These are phyloP conservation scores for Mycena pura DNA, from an alignment of 768 basidiomycete genomes.

Conservation along the genomic window DNA sequence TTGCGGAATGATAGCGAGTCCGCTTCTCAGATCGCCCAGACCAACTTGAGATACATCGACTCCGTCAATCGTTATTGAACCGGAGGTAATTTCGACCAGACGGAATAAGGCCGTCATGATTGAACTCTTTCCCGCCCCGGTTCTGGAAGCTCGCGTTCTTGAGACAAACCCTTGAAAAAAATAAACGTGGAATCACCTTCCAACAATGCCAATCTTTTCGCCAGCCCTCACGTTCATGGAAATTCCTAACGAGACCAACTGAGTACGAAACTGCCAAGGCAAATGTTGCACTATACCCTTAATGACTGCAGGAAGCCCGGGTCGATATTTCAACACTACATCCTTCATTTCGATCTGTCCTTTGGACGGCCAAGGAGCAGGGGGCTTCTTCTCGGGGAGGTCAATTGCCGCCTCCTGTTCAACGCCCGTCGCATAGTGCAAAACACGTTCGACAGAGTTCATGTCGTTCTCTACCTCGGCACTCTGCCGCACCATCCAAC, in stretches of 20 bases:
- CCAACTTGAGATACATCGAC: constrained; percentile 87
- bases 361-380: constrained; percentile 72
- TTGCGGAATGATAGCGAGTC: constrained; percentile 84
- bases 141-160: constrained; percentile 78
- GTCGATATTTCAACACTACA: constrained; percentile 82
- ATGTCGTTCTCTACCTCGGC: constrained; percentile 94
- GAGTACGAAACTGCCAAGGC: not conserved
- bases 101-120: constrained; percentile 88
- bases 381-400: constrained; percentile 63
- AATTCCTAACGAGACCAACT: constrained; percentile 40
- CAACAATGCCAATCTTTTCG: constrained; percentile 94
- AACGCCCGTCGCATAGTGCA: constrained; percentile 80
- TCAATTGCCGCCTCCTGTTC: constrained; percentile 84
- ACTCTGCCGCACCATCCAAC: constrained; percentile 77
- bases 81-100: constrained; percentile 79
- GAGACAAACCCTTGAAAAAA: not conserved
- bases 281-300: constrained; percentile 50
- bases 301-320: constrained; percentile 88
- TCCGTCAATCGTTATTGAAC: constrained; percentile 80
- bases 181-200: constrained; percentile 42
- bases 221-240: constrained; percentile 70
- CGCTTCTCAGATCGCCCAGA: constrained; percentile 70
- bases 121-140: constrained; percentile 89
- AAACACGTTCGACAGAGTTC: constrained; percentile 87
- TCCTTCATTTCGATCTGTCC: constrained; percentile 80